These are phyloP conservation scores for Ricinus communis DNA, from an alignment of 345 rosid genomes.

Conservation along the genomic window DNA sequence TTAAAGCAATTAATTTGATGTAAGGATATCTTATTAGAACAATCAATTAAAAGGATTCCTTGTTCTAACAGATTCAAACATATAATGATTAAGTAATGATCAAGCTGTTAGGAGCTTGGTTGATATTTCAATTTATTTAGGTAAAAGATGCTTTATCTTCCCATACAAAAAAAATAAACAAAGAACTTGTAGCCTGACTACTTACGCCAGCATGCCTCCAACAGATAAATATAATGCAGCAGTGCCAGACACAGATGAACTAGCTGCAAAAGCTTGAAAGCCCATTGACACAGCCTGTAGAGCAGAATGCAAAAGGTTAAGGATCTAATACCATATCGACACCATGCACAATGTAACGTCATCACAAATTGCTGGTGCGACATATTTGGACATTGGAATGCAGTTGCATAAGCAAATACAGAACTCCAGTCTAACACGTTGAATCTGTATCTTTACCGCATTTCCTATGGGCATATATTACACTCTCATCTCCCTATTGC, in stretches of 20 bases:
- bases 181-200: slow-evolving; percentile 15
- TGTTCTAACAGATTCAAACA: slow-evolving; percentile 5
- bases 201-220: slow-evolving; percentile 93
- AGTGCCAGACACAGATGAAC: slow-evolving; percentile 52
- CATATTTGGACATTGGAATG: not conserved
- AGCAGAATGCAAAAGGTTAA: slow-evolving; percentile 16
- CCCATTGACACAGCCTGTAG: slow-evolving; percentile 64
- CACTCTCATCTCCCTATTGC: not conserved
- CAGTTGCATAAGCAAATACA: not conserved
- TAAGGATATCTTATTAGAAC: not conserved
- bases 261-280: slow-evolving; percentile 74
- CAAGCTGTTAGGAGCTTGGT: not conserved
- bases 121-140: not conserved
- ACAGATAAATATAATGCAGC: slow-evolving; percentile 66
- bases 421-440: not conserved
- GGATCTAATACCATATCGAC: not conserved
- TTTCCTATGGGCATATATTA: not conserved
- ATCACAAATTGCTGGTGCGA: not conserved
- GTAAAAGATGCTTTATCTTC: not conserved
- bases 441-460: not conserved
- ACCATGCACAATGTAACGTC: not conserved
- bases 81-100: not conserved
- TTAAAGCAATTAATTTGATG: slow-evolving; percentile 3
- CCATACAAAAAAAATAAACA: not conserved
- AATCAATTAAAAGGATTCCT: not conserved